Evolutionary conservation across 495 filamentous ascomycete genomes (phyloP), one percentile per base, ranked within the genome.

Genomic region (Penicillium daleae): DNA sequence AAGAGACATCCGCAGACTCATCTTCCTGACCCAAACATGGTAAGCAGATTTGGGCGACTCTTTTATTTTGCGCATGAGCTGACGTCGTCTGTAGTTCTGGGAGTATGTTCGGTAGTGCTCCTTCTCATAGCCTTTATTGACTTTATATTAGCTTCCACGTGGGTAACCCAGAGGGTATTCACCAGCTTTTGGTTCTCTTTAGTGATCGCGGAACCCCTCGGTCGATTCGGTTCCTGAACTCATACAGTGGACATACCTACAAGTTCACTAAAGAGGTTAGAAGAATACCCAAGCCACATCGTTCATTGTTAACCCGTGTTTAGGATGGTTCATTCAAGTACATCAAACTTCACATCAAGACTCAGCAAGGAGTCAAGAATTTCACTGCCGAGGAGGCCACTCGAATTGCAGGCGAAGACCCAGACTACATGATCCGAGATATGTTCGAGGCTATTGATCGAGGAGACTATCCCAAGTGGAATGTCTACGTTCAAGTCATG

Each of bases 191-290:
- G 83, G 73, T 79, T 53, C 80, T 91, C 22, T 90, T 91, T 71
- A 81, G 79, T 22, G 87, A 89, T 64, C 82, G 86, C 56, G 89
- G 88, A 26, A 87, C 83, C 7, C 89, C 89, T 5, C 76, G 76
- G 60, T 86, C 83, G 0, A 74, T 83, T 64, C 77, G 88, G 9
- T 79, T 84, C 59, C 81, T 90, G 74, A 88, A 90, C 62, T 85
- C 83, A 21, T 92, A 88, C 68, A 81, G 81, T 63, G 82, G 81
- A 15, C 86, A 91, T 69, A 89, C 89, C 1, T 92, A 87, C 74
- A 90, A 85, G 57, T 83, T 89, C 49, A 84, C 82, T 44, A 87
- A 83, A 53, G 69, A 85, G 63, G 87, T 86, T 31, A 50, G 56
- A 17, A 33, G 5, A 15, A 2, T 1, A 4, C 42, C 32, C 19